Percentiles rank a stretch among this genome's conserved stretches.
These are phyloP conservation scores for Diaporthe sp. DNA, from an alignment of 2,329 filamentous ascomycete species.

Conservation along the genomic window DNA sequence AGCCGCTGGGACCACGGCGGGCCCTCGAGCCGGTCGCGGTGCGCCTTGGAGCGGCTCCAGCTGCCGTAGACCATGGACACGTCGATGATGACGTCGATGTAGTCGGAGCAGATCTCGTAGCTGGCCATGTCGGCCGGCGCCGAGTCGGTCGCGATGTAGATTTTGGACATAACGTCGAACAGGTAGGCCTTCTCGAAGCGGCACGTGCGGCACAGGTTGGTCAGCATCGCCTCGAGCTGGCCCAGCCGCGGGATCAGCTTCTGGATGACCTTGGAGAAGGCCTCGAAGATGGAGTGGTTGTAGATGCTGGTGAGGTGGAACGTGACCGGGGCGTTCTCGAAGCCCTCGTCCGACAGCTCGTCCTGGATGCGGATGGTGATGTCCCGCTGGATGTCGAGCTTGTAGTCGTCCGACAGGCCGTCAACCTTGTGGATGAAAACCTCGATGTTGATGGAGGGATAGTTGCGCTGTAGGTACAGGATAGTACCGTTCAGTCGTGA, in stretches of 20 bases:
- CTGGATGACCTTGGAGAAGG: conserved; percentile 98
- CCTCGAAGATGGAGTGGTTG: conserved; percentile 97
- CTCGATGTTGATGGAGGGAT: conserved; percentile 95
- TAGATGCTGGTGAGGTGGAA: conserved; percentile 99
- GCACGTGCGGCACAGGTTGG: conserved; percentile 92
- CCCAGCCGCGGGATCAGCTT: conserved; percentile 95
- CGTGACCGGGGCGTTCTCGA: conserved; percentile 92
- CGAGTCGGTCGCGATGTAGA: conserved; percentile 97
- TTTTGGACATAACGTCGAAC: conserved; percentile 97
- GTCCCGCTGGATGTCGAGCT: conserved; percentile 94
- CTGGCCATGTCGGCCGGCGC: conserved; percentile 93
- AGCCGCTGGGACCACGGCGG: conserved; percentile 73
- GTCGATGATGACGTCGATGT: conserved; percentile 98
- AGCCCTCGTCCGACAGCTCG: conserved; percentile 91
- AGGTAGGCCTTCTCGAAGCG: conserved; percentile 98
- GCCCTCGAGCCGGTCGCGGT: conserved; percentile 69
- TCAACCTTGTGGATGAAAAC: conserved; percentile 99
- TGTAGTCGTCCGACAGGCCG: conserved; percentile 96
- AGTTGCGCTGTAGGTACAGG: conserved; percentile 87
- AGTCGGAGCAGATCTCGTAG: conserved; percentile 98
- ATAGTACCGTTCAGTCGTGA: conserved; percentile 90
- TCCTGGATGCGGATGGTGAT: conserved; percentile 97
- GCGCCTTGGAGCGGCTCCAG: conserved; percentile 72
- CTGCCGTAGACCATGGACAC: conserved; percentile 94
- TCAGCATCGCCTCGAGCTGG: conserved; percentile 93